phyloP scores from a whole-genome alignment of 2,329 filamentous ascomycete species.

The Botrytis aclada region DNA sequence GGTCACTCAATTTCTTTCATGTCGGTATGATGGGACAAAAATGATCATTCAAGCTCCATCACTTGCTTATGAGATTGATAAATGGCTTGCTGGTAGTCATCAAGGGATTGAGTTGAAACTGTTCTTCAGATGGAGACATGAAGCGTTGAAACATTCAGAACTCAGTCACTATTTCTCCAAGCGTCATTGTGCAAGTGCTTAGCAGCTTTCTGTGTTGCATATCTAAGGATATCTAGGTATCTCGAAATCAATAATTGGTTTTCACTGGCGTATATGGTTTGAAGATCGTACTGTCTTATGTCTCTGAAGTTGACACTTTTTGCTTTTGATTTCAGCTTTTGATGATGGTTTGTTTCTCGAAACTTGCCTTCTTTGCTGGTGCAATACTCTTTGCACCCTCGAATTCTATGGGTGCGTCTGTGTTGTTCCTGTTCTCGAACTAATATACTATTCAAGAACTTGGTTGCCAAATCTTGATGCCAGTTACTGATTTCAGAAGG shows the following conservation, averaged over 20 bases:
- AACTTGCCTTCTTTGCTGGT: neutral
- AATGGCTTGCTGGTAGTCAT: neutral
- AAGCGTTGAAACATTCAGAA: neutral
- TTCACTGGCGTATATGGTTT: neutral
- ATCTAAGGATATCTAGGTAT: neutral
- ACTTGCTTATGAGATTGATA: too few species aligned
- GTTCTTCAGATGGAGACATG: neutral
- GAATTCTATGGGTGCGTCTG: too few species aligned
- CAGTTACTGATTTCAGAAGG: neutral
- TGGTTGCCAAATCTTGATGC: neutral
- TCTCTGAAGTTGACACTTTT: neutral
- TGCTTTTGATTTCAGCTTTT: neutral
- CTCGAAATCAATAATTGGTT: too few species aligned
- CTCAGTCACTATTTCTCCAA: neutral
- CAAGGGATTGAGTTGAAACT: too few species aligned
- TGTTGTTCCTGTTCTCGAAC: too few species aligned
- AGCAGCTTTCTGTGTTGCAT: neutral
- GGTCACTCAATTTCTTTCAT: neutral
- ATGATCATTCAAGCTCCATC: accelerated
- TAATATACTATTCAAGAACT: too few species aligned
- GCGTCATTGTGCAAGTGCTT: accelerated
- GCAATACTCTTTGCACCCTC: neutral
- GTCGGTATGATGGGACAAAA: neutral
- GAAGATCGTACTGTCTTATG: neutral
- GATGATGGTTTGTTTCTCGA: neutral